These are phyloP conservation scores for Didymella glomerata DNA, from an alignment of 2,329 filamentous ascomycete genomes.

Conservation along the genomic window DNA sequence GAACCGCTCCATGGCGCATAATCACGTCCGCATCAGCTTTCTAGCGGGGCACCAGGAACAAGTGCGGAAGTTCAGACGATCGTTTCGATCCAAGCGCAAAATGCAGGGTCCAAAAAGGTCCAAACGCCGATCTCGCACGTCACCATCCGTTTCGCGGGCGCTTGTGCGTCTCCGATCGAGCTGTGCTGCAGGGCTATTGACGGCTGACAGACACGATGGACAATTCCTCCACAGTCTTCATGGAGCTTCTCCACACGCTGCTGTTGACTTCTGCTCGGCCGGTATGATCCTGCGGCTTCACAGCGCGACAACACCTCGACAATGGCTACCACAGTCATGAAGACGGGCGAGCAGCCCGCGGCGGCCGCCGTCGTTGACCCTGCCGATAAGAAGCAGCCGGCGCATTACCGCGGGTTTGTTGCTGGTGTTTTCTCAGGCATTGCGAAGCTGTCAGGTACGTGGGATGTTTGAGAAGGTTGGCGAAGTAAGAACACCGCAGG, in stretches of 20 bases:
- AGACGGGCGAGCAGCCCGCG: constrained; percentile 37
- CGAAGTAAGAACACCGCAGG: neutral
- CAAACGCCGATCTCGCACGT: constrained; percentile 38
- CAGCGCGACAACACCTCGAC: constrained; percentile 24
- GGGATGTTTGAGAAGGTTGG: neutral
- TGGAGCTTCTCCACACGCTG: constrained; percentile 22
- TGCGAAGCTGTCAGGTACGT: constrained; percentile 81
- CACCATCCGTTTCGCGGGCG: constrained; percentile 44
- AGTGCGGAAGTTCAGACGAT: constrained; percentile 8
- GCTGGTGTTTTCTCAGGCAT: constrained; percentile 96
- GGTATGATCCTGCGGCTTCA: constrained; percentile 34
- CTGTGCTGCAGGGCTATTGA: constrained; percentile 17
- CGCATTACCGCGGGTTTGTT: constrained; percentile 93
- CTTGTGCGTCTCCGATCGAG: constrained; percentile 43
- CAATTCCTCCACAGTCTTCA: constrained; percentile 3
- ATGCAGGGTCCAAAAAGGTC: constrained; percentile 19
- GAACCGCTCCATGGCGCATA: constrained; percentile 7
- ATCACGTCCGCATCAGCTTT: constrained; percentile 4
- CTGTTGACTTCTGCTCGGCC: constrained; percentile 13
- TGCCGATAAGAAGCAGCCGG: constrained; percentile 46
- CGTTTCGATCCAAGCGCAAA: constrained; percentile 9
- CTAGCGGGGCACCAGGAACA: constrained; percentile 19
- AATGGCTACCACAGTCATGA: constrained; percentile 50
- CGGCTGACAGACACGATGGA: constrained; percentile 21
- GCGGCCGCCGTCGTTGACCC: constrained; percentile 38